A percentile compares a stretch with the other conserved stretches of the same genome.
phyloP scores from a whole-genome alignment of 2,329 filamentous ascomycete species.

The Calcarisporium arbuscula region DNA sequence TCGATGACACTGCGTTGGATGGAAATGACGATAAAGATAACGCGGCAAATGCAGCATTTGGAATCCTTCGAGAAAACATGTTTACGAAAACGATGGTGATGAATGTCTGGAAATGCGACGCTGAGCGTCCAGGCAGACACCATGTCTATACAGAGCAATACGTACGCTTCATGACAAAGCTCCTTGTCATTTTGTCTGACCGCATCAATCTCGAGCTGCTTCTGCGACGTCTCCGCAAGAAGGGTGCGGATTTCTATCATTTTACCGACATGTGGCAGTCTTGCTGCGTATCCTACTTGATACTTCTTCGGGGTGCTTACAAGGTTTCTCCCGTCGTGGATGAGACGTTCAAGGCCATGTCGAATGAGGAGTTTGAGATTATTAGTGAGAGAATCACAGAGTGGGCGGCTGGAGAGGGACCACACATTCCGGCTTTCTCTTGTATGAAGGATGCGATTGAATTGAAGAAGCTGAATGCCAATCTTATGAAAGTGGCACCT shows the following conservation, averaged over 20 bases:
- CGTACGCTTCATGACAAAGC: slow-evolving; percentile 69
- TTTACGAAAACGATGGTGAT: slow-evolving; percentile 94
- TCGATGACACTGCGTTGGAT: slow-evolving; percentile 32
- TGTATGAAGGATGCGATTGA: slow-evolving; percentile 55
- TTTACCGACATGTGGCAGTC: slow-evolving; percentile 55
- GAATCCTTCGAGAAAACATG: slow-evolving; percentile 64
- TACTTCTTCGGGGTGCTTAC: slow-evolving; percentile 44
- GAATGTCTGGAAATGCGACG: slow-evolving; percentile 91
- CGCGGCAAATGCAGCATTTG: slow-evolving; percentile 72
- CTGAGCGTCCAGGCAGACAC: slow-evolving; percentile 75
- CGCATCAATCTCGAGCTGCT: slow-evolving; percentile 70
- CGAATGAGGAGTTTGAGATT: slow-evolving; percentile 51
- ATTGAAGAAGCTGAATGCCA: slow-evolving; percentile 69
- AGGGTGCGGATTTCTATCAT: slow-evolving; percentile 67
- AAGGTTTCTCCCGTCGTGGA: slow-evolving; percentile 40
- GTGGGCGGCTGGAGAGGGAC: slow-evolving; percentile 41
- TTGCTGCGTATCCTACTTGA: slow-evolving; percentile 47
- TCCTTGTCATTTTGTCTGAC: slow-evolving; percentile 71
- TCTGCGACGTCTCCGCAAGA: slow-evolving; percentile 72
- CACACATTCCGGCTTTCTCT: slow-evolving; percentile 36
- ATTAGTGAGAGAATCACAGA: slow-evolving; percentile 46
- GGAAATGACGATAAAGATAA: slow-evolving; percentile 41
- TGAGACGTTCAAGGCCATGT: slow-evolving; percentile 49
- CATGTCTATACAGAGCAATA: slow-evolving; percentile 90
- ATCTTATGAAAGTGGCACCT: slow-evolving; percentile 74